Base-by-base conservation (phyloP, 805 yeast genomes). In the Ogataea nonfermentans region DNA sequence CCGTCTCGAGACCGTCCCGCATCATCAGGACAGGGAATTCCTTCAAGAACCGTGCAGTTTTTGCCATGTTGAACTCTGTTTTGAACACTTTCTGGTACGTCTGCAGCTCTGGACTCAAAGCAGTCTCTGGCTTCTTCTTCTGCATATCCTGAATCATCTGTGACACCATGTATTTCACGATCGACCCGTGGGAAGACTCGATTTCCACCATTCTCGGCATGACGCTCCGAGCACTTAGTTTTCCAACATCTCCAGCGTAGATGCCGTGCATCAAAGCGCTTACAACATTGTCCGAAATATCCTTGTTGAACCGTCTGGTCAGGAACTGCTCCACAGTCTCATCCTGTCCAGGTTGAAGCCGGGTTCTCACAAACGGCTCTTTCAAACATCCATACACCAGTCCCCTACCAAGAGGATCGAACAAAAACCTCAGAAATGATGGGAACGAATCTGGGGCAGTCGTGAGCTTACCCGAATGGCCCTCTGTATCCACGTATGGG, bases 201-300 rank as follows among this genome's bases (percentile, higher is more conserved):
- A 80, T 60, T 9, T 74, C 65, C 32, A 71, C 77, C 49, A 87
- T 52, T 8, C 61, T 52, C 3, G 81, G 79, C 46, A 86, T 56
- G 0, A 86, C 69, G 4, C 84, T 69, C 14, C 74, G 63, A 0
- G 83, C 78, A 65, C 95, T 84, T 34, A 91, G 61, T 40, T 74
- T 66, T 5, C 70, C 53, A 2, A 79, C 70, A 59, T 90, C 95
- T n/a, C 87, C 93, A 1, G 95, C 96, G 60, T 89, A 91, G 1
- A 93, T 79, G 0, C 99, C 99, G 55, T 89, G 88, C 57, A 84
- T 68, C 4, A 89, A 64, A 0, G 96, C 98, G 61, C 95, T 84
- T 14, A 84, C 63, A 10, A 91, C 62, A 35, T 85, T 80, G 41
- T 64, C 65, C 3, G 73, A 66, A n/a, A 64, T 14, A 7, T 68